Evolutionary conservation across 805 yeast species (phyloP), one percentile per base, ranked within the genome.

Genomic region (Ogataea nonfermentans): DNA sequence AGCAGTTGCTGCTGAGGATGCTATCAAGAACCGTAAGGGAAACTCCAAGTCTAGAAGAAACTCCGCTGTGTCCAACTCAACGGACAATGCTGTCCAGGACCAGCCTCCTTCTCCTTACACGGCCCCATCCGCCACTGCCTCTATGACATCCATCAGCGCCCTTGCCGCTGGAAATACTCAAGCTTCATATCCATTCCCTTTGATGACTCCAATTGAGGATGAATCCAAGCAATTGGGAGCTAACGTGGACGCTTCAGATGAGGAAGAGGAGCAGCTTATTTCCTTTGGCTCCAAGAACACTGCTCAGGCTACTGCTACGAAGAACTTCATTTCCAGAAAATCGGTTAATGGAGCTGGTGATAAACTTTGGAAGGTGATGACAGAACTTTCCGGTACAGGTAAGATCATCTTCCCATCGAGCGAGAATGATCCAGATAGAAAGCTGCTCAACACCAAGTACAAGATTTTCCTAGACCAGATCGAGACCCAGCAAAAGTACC

Each of bases 391-490:
- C 1, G 91, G 95, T 6, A 78, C 82, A 15, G 98, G 96, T 31
- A 73, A 73, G 49, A 88, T 81, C 9, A 84, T 93, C 27, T 63
- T 68, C 47, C 98, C 99, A 3, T 64, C 78, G 16, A 61, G 74
- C 4, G 65, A 57, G 12, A 63, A 65, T 30, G 74, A 76, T 43
- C 78, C 85, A 0, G 95, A 87, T 62, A 72, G 88, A 53, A 68
- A 71, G 51, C 70, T 93, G 44, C 72, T 93, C 59, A 67, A 75
- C 44, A 84, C 82, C 27, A 93, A 93, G 65, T 93, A 88, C 70
- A 75, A 79, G 63, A 77, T 91, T 30, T 89, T 88, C 73, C 68
- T 87, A 40, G 96, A 91, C 56, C 93, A 87, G 77, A 88, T 95
- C 31, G 76, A 70, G 51, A 74, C 83, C 20, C 98, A 93, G 65